Conservation (phyloP, 1,284 basidiomycete species). For the Apiotrichum brassicae region DNA sequence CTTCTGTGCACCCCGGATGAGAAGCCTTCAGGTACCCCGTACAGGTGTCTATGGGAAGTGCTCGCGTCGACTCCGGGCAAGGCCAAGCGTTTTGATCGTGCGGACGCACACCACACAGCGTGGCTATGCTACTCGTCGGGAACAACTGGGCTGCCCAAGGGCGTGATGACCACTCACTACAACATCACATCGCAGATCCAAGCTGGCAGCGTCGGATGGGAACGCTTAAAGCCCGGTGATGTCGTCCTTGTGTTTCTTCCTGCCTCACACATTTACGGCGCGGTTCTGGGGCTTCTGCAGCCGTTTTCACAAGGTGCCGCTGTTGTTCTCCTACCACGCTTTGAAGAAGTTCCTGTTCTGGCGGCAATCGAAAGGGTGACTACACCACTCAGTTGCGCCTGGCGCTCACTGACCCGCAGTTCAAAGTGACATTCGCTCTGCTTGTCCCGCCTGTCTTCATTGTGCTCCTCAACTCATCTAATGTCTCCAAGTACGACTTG, state of each 20-base stretch:
- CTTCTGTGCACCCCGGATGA: too few species aligned
- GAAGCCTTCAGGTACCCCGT: too few species aligned
- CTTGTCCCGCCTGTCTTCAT: conserved; percentile 83
- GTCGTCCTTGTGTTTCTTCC: conserved; percentile 15
- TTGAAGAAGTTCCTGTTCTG: conserved; percentile 55
- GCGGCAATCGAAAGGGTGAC: conserved; percentile 54
- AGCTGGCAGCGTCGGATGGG: not conserved
- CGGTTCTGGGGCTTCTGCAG: conserved; percentile 52
- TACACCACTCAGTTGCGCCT: too few species aligned
- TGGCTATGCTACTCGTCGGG: conserved; percentile 61
- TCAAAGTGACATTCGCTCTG: conserved; percentile 60
- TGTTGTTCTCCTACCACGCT: conserved; percentile 62
- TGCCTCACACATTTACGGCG: conserved; percentile 17
- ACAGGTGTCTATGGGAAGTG: not conserved
- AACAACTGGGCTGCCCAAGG: conserved; percentile 50
- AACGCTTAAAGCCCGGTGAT: conserved; percentile 30
- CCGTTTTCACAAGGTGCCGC: conserved; percentile 57
- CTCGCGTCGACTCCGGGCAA: not conserved
- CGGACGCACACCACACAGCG: conserved; percentile 1
- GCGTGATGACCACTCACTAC: conserved; percentile 57
- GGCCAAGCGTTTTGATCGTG: conserved; percentile 10
- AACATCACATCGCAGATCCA: conserved; percentile 52
- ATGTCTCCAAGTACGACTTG: conserved; percentile 63
- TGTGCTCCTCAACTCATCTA: conserved; percentile 47
- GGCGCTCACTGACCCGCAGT: conserved; percentile 14